Evolutionary conservation across 805 yeast genomes (phyloP).

Genomic region (Wickerhamomyces mucosus): DNA sequence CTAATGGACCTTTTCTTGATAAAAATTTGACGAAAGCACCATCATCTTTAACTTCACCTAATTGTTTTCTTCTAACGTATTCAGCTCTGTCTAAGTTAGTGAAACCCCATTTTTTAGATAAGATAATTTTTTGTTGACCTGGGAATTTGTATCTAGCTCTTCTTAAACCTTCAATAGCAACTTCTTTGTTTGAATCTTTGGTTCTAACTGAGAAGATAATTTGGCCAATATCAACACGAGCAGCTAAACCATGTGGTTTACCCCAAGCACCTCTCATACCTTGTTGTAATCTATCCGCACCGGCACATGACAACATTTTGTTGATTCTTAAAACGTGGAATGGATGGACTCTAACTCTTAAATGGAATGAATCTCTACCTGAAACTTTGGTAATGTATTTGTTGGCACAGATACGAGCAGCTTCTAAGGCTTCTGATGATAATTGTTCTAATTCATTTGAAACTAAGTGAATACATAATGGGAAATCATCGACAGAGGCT

Average conservation of each 20-base stretch:
- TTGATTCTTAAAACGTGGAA: conserved; percentile 99
- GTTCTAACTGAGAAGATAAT: conserved; percentile 96
- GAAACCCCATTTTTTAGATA: conserved; percentile 99
- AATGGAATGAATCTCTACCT: conserved; percentile 99
- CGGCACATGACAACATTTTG: conserved; percentile 99
- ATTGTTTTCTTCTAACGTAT: conserved; percentile 83
- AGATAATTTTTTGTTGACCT: conserved; percentile 99
- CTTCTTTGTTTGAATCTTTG: conserved; percentile 95
- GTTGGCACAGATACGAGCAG: conserved; percentile 99
- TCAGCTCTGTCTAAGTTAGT: conserved; percentile 97
- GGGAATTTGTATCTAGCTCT: conserved; percentile 99
- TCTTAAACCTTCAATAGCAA: conserved; percentile 98
- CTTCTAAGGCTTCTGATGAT: conserved; percentile 99
- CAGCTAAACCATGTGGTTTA: conserved; percentile 99
- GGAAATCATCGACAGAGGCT: conserved; percentile 97
- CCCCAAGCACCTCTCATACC: conserved; percentile 99
- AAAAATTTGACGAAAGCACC: conserved; percentile 99
- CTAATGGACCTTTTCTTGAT: conserved; percentile 92
- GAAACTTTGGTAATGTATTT: conserved; percentile 96
- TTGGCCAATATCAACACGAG: conserved; percentile 98
- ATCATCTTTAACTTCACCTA: conserved; percentile 97
- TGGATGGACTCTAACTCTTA: conserved; percentile 99
- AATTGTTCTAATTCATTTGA: conserved; percentile 99
- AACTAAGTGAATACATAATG: conserved; percentile 97
- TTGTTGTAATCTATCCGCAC: conserved; percentile 99